These are phyloP conservation scores for Komagataella populi DNA, from an alignment of 805 yeast genomes.

Conservation along the genomic window DNA sequence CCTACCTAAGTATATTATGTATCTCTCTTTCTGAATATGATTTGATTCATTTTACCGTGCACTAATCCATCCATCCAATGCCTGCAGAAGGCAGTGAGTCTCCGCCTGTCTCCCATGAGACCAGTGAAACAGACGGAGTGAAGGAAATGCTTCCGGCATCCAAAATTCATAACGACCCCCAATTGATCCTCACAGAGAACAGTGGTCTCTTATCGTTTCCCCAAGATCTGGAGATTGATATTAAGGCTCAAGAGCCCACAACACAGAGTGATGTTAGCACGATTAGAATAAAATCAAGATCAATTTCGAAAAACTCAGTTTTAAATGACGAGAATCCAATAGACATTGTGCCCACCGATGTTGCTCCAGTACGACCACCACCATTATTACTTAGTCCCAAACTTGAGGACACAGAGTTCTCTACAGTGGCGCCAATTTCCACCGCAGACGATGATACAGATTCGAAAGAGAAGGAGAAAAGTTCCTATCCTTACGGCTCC, in stretches of 20 bases:
- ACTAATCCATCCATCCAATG: background rate
- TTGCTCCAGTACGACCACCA: background rate
- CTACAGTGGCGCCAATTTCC: background rate
- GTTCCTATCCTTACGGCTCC: background rate
- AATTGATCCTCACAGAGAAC: background rate
- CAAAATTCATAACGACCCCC: background rate
- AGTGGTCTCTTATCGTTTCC: background rate
- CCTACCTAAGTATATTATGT: background rate
- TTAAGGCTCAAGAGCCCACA: background rate
- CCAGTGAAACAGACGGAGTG: background rate
- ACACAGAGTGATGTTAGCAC: background rate
- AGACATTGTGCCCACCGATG: background rate
- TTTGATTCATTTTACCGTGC: background rate
- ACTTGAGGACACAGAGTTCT: background rate
- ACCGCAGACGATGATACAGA: background rate
- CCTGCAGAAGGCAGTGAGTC: background rate
- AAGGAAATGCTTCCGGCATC: background rate
- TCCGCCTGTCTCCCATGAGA: background rate
- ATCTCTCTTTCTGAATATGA: background rate
- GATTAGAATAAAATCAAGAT: background rate
- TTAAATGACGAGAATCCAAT: background rate
- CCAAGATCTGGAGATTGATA: background rate
- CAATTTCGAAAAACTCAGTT: background rate
- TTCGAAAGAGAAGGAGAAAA: background rate
- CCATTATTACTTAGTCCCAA: background rate